Evolutionary conservation across 129 eudicot species (phyloP).

Genomic region (Calendula officinalis): DNA sequence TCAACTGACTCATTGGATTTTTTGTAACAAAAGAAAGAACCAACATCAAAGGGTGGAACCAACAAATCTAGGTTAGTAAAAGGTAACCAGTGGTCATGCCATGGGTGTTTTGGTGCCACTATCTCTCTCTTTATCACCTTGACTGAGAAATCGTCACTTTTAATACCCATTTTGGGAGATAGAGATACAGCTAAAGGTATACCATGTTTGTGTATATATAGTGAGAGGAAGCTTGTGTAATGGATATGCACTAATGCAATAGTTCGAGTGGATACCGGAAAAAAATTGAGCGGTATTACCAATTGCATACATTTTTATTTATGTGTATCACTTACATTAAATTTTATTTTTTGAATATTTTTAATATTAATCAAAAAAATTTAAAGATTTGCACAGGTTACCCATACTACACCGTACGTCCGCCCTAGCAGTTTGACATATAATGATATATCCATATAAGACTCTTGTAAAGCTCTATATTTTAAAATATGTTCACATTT

Average conservation of each 20-base stretch:
- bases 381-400: too few species aligned
- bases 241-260: background rate
- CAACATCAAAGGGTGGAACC: conserved; percentile 33
- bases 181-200: background rate
- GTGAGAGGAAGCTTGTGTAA: background rate
- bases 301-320: too few species aligned
- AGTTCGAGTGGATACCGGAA: too few species aligned
- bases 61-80: conserved; percentile 31
- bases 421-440: too few species aligned
- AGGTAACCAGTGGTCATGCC: conserved; percentile 42
- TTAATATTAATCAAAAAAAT: too few species aligned
- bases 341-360: too few species aligned
- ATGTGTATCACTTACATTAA: too few species aligned
- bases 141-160: conserved; percentile 19
- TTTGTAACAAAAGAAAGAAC: conserved; percentile 33
- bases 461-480: too few species aligned
- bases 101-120: conserved; percentile 27
- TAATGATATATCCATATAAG: too few species aligned
- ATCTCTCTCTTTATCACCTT: conserved; percentile 23
- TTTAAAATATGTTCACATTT: too few species aligned
- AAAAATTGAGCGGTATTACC: too few species aligned
- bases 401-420: too few species aligned
- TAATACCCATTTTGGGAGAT: conserved; percentile 23
- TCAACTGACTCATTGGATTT: conserved; percentile 17
- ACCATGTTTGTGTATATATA: background rate